Evolutionary conservation across 495 filamentous ascomycete genomes (phyloP), one percentile per base, ranked within the genome.

Genomic region (Letharia columbiana): DNA sequence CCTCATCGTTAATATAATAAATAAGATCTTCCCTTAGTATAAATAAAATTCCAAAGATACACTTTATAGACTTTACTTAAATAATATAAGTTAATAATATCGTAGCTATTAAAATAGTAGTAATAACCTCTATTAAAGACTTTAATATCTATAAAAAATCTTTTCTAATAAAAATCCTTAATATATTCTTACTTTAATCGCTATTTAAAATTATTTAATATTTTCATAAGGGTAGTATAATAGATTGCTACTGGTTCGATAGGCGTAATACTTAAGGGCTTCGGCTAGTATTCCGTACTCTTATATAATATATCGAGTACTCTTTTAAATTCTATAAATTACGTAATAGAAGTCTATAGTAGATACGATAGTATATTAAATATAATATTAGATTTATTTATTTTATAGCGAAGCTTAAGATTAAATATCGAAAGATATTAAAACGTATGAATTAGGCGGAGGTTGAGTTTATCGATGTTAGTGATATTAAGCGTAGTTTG

Each of bases 341-440:
- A 8, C 37, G 1, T 39, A 8, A 4, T 39, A n/a, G 28, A 54
- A n/a, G 8, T 2, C 9, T 40, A 20, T 65, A 18, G 28, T 37
- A 65, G 6, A 15, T 31, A 12, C 0, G 18, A 66, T 37, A 66
- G 37, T 2, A 17, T 23, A 52, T 66, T 18, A 20, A 37, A 40
- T 0, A 66, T n/a, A 5, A 54, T 61, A 61, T 66, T 66, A 2
- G 20, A 40, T 11, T 68, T 68, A 2, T 33, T 44, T 23, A 23
- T 0, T 18, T 68, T 64, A 64, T 65, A 54, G 5, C 50, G n/a
- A 52, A 65, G 40, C 41, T 37, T 15, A 0, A 68, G 23, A 8
- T 67, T 67, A 47, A 67, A 67, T 35, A 33, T 63, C 9, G 20
- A 67, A 2, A 67, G 8, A 44, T 67, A 67, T 58, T 67, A 47